phyloP scores from a whole-genome alignment of 495 filamentous ascomycete genomes.

The Tuber melanosporum region DNA sequence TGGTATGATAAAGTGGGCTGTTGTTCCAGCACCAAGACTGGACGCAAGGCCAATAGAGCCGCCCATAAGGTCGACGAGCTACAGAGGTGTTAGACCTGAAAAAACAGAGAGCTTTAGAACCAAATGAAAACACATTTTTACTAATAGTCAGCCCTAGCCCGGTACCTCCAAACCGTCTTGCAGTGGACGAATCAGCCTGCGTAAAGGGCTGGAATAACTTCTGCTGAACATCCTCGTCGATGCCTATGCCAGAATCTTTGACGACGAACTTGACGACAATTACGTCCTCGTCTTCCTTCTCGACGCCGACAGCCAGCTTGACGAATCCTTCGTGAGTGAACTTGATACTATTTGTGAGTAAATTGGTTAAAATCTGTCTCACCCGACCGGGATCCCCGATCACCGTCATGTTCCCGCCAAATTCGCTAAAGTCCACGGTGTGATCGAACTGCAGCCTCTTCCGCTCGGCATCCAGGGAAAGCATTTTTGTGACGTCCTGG shows the following conservation, averaged over 20 bases:
- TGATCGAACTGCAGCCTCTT: constrained; percentile 47
- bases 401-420: constrained; percentile 43
- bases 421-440: constrained; percentile 40
- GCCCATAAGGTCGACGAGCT: constrained; percentile 76
- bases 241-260: constrained; percentile 77
- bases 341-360: constrained; percentile 86
- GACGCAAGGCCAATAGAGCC: constrained; percentile 63
- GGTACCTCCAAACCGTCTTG: constrained; percentile 70
- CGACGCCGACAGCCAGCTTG: constrained; percentile 49
- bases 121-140: constrained; percentile 50
- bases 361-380: constrained; percentile 75
- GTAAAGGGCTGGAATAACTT: constrained; percentile 79
- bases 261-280: constrained; percentile 58
- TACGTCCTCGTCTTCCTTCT: constrained; percentile 48
- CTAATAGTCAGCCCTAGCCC: constrained; percentile 75
- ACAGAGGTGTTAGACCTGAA: constrained; percentile 38
- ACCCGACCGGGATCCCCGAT: constrained; percentile 74
- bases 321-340: constrained; percentile 72
- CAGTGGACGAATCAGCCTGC: constrained; percentile 74
- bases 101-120: not conserved
- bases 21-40: constrained; percentile 55
- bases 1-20: constrained; percentile 60
- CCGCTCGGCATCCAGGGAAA: constrained; percentile 49
- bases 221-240: constrained; percentile 64
- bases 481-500: constrained; percentile 61